Conservation (phyloP, 768 basidiomycete genomes). For the Mycena galopus region DNA sequence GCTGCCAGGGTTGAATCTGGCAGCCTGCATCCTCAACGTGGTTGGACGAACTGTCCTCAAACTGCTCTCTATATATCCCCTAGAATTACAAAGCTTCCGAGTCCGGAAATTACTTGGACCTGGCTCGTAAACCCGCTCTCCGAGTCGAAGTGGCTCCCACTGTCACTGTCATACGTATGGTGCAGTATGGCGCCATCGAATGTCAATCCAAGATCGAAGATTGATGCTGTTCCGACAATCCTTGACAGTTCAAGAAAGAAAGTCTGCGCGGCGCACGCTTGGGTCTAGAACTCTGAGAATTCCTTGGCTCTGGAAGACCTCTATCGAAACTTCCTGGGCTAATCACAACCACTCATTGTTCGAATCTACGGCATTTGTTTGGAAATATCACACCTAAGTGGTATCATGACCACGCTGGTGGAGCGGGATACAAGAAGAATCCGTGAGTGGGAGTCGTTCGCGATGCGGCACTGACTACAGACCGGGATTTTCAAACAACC, state of each 20-base stretch:
- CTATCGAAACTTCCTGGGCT: constrained; percentile 13
- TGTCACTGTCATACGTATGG: neutral
- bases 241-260: neutral
- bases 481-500: neutral
- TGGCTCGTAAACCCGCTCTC: no score
- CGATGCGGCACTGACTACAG: neutral
- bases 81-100: no score
- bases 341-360: constrained; percentile 1
- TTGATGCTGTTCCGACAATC: neutral
- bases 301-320: neutral
- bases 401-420: neutral
- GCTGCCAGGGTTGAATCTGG: no score
- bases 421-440: constrained; percentile 20
- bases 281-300: constrained; percentile 1
- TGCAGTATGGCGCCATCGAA: neutral
- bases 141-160: no score
- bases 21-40: no score
- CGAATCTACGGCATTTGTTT: constrained; percentile 29
- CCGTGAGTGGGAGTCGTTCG: constrained; percentile 1
- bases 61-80: no score
- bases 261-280: neutral
- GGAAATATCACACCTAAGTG: neutral
- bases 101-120: neutral
- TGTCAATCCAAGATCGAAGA: no score
- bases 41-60: no score